Base-by-base conservation (phyloP, 2,329 filamentous ascomycete genomes). In the Exophiala mesophila region DNA sequence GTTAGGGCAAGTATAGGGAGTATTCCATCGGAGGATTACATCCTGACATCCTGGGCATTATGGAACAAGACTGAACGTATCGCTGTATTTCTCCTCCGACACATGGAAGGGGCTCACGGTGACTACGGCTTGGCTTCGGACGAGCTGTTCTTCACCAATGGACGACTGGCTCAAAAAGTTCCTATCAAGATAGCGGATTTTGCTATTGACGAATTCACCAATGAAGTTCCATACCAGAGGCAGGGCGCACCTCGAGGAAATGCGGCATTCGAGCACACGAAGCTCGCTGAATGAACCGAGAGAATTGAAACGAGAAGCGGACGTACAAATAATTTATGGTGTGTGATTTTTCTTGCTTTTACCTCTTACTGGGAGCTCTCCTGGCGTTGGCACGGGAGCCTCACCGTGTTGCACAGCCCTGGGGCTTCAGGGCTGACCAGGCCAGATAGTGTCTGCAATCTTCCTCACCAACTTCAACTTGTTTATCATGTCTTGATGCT, bases 371-470 rank as follows among this genome's bases (percentile, higher is more conserved):
- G n/a, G n/a, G n/a, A n/a, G n/a, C n/a, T n/a, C n/a, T n/a, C n/a
- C n/a, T n/a, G n/a, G n/a, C n/a, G n/a, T n/a, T n/a, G n/a, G n/a
- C n/a, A n/a, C n/a, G n/a, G n/a, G n/a, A n/a, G n/a, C n/a, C n/a
- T n/a, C n/a, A n/a, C n/a, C n/a, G n/a, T n/a, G n/a, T n/a, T n/a
- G n/a, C n/a, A n/a, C n/a, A n/a, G n/a, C n/a, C n/a, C n/a, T n/a
- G n/a, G n/a, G n/a, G 23, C 9, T 13, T 57, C 47, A 72, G 35
- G 65, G 58, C 58, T 73, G 60, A 4, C 67, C 69, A 1, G 68
- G 67, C 82, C 82, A 85, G 36, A 85, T 73, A 54, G 78, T 73
- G 57, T 85, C 76, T 0, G 82, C 82, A 52, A 86, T 75, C 55
- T 74, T 68, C 53, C 82, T 73, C 8, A 85, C 79, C 24, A 85